These are phyloP conservation scores for Wickerhamiella infanticola DNA, from an alignment of 1,139 yeast genomes.

Conservation along the genomic window DNA sequence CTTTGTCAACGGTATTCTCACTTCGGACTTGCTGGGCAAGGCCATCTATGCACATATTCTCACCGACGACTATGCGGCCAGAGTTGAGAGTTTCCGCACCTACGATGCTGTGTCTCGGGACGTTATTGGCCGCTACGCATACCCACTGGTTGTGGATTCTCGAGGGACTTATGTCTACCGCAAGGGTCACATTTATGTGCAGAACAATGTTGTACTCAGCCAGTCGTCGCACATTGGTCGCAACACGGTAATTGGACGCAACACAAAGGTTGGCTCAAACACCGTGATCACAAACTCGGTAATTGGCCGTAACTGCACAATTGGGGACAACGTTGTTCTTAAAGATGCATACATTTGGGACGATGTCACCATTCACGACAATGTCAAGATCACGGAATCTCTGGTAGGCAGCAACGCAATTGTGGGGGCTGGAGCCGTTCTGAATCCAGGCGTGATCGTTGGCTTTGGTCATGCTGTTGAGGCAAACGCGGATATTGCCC, in stretches of 20 bases:
- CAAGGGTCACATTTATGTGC: slow-evolving; percentile 71
- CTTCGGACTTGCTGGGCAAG: slow-evolving; percentile 80
- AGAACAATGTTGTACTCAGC: slow-evolving; percentile 63
- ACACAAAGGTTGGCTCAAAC: slow-evolving; percentile 36
- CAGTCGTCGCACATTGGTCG: slow-evolving; percentile 85
- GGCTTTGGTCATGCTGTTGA: slow-evolving; percentile 19
- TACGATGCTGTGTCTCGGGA: slow-evolving; percentile 89
- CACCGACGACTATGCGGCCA: slow-evolving; percentile 69
- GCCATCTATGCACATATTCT: slow-evolving; percentile 76
- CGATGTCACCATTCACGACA: slow-evolving; percentile 54
- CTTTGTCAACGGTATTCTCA: slow-evolving; percentile 78
- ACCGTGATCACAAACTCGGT: slow-evolving; percentile 46
- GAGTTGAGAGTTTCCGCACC: slow-evolving; percentile 89
- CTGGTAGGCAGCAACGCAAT: slow-evolving; percentile 53
- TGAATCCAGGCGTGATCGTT: slow-evolving; percentile 22
- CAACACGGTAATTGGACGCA: slow-evolving; percentile 47
- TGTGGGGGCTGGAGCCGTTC: slow-evolving; percentile 35
- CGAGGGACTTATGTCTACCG: slow-evolving; percentile 69
- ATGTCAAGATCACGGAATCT: slow-evolving; percentile 39
- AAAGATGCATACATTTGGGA: slow-evolving; percentile 80
- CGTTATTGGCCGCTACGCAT: slow-evolving; percentile 77
- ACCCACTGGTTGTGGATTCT: slow-evolving; percentile 81
- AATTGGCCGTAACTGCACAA: slow-evolving; percentile 70
- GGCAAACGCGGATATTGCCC: slow-evolving; percentile 17
- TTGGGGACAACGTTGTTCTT: slow-evolving; percentile 62